Base-by-base conservation (phyloP, 257 asterid genomes). In the Gentiana macrophylla region DNA sequence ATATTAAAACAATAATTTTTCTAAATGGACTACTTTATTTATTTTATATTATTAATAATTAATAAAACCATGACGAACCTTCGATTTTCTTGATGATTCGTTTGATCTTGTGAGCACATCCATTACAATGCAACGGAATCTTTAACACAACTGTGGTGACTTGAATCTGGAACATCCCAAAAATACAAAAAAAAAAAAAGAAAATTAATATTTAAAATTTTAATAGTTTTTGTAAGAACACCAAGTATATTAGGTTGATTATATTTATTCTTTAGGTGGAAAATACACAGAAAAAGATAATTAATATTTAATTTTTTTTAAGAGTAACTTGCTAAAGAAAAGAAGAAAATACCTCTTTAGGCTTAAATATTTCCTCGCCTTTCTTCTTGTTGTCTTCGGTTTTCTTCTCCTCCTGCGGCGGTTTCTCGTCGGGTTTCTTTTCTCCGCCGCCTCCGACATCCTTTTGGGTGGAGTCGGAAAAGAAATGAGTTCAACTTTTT, bases 81-180 rank as follows among this genome's bases (percentile, higher is more conserved):
- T 81, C 83, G 47, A 76, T 32, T n/a, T 86, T 74, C 70, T 79
- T 82, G 61, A 90, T 76, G 52, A 76, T 67, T 59, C 91, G 60
- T 74, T 74, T 84, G 48, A 90, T 86, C 68, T 90, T 90, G 43
- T 74, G 74, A 4, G 94, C 94, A 58, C 97, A 90, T 55, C 91
- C 97, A 58, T 90, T 94, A 53, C 97, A 90, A 75, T 90, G 97
- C 47, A 90, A 74, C 49, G 58, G 76, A 67, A 82, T 84, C 77
- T 84, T 86, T 80, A 90, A 70, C 52, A 70, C 75, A 68, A 84
- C 91, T 5, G 84, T 75, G 47, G 65, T 78, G 56, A 67, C 72
- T 57, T 62, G 80, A 41, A 76, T 76, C 92, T 87, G 70, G 62
- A 70, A 49, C 35, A 61, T 4, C 37, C 45, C 51, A 36, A 61